phyloP scores from a whole-genome alignment of 352 stramenopile genomes.

The Globisporangium acanthophoron region DNA sequence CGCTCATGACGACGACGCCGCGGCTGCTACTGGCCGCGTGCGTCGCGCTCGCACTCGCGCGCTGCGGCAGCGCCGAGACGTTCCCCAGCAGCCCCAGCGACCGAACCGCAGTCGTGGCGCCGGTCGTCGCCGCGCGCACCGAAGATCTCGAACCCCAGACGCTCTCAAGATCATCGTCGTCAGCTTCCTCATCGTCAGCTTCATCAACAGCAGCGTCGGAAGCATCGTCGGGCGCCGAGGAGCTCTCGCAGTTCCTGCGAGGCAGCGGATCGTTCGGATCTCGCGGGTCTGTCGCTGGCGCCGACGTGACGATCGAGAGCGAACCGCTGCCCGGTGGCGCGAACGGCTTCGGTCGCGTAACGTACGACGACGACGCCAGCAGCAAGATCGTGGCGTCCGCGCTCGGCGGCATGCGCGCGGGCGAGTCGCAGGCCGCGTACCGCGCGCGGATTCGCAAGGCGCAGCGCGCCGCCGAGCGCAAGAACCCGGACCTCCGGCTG shows the following conservation, averaged over 20 bases:
- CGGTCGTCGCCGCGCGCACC: slow-evolving; percentile 6
- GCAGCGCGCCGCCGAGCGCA: slow-evolving; percentile 16
- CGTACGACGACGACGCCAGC: slow-evolving; percentile 18
- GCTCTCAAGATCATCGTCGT: neutral
- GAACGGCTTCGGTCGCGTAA: slow-evolving; percentile 29
- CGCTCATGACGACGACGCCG: neutral
- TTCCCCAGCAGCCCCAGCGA: slow-evolving; percentile 6
- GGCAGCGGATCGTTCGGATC: neutral
- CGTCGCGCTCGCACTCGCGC: neutral
- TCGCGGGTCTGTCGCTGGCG: no score
- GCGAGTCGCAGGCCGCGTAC: slow-evolving; percentile 16
- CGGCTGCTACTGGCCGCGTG: neutral
- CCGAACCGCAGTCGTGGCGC: slow-evolving; percentile 1
- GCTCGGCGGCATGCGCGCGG: slow-evolving; percentile 1
- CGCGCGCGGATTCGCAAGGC: slow-evolving; percentile 7
- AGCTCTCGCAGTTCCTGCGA: neutral
- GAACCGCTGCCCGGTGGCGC: slow-evolving; percentile 14
- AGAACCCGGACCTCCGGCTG: slow-evolving; percentile 21
- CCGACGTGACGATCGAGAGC: neutral
- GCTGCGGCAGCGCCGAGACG: neutral
- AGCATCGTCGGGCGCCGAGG: neutral
- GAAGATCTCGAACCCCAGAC: neutral
- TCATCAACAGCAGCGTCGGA: neutral
- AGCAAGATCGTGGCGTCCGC: slow-evolving; percentile 7
- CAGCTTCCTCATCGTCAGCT: neutral